phyloP scores from a whole-genome alignment of 352 stramenopile species.

The Poterioochromonas sp. region DNA sequence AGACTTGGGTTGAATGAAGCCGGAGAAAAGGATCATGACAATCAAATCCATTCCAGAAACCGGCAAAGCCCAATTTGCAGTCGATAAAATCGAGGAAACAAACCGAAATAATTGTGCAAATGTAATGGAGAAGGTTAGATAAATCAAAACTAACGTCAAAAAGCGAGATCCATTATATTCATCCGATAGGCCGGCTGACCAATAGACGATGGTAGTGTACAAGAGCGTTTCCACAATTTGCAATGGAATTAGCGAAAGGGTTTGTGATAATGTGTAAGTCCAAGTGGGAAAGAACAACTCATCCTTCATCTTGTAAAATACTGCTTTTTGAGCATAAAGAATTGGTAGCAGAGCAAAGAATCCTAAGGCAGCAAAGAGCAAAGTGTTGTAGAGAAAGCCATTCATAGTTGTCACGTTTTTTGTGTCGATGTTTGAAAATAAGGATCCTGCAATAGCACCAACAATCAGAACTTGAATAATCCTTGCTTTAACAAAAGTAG shows the following conservation, averaged over 20 bases:
- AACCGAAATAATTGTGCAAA: slow-evolving; percentile 36
- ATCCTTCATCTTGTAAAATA: slow-evolving; percentile 42
- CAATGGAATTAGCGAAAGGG: slow-evolving; percentile 49
- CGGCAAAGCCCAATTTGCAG: not conserved
- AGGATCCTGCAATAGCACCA: slow-evolving; percentile 22
- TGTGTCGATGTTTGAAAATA: slow-evolving; percentile 33
- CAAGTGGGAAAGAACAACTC: slow-evolving; percentile 45
- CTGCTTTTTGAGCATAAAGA: slow-evolving; percentile 59
- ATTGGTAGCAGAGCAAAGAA: slow-evolving; percentile 66
- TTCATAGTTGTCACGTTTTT: slow-evolving; percentile 52
- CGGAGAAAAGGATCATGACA: slow-evolving; percentile 54
- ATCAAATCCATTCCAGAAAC: slow-evolving; percentile 4
- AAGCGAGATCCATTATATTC: slow-evolving; percentile 26
- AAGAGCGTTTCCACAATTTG: slow-evolving; percentile 47
- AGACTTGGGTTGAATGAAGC: slow-evolving; percentile 56
- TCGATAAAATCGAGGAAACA: not conserved
- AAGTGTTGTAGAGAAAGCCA: slow-evolving; percentile 69
- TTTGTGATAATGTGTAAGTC: slow-evolving; percentile 52
- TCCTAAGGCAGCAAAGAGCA: slow-evolving; percentile 70
- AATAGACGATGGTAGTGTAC: slow-evolving; percentile 33
- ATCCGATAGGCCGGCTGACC: slow-evolving; percentile 23
- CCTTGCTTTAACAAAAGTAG: slow-evolving; percentile 48
- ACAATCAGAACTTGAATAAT: slow-evolving; percentile 55
- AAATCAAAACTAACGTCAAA: slow-evolving; percentile 35
- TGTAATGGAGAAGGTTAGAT: not conserved